Conservation (phyloP, 306 rosid genomes). For the Inga laurina region DNA sequence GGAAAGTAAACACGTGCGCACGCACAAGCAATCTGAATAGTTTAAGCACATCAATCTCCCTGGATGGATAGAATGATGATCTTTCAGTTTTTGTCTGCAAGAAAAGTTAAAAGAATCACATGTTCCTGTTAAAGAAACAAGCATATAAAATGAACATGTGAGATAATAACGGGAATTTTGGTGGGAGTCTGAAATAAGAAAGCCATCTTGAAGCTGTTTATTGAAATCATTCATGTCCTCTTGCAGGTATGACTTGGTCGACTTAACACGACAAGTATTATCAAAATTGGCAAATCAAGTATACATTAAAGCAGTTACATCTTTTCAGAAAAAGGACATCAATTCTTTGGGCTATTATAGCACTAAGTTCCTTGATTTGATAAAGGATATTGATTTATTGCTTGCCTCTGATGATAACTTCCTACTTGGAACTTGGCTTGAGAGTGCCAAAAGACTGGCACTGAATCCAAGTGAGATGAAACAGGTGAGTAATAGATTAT, state of each 20-base stretch:
- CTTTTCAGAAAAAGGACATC: constrained; percentile 57
- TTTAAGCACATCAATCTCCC: background rate
- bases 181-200: constrained; percentile 8
- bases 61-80: background rate
- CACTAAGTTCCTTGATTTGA: constrained; percentile 67
- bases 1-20: too few relatives aligned
- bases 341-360: constrained; percentile 54
- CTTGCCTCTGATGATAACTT: constrained; percentile 88
- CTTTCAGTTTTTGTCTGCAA: background rate
- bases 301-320: constrained; percentile 60
- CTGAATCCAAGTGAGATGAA: constrained; percentile 56
- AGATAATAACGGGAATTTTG: constrained; percentile 6
- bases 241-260: constrained; percentile 92
- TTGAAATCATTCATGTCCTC: constrained; percentile 23
- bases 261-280: constrained; percentile 84
- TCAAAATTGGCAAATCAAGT: constrained; percentile 85
- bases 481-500: constrained; percentile 54
- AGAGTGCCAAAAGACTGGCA: constrained; percentile 78
- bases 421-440: constrained; percentile 93
- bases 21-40: too few relatives aligned
- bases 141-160: background rate
- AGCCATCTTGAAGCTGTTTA: constrained; percentile 3
- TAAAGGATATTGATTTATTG: constrained; percentile 73
- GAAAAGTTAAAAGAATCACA: background rate
- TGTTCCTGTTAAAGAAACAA: background rate